phyloP scores from a whole-genome alignment of 129 eudicot species.

The Scalesia atractyloides region DNA sequence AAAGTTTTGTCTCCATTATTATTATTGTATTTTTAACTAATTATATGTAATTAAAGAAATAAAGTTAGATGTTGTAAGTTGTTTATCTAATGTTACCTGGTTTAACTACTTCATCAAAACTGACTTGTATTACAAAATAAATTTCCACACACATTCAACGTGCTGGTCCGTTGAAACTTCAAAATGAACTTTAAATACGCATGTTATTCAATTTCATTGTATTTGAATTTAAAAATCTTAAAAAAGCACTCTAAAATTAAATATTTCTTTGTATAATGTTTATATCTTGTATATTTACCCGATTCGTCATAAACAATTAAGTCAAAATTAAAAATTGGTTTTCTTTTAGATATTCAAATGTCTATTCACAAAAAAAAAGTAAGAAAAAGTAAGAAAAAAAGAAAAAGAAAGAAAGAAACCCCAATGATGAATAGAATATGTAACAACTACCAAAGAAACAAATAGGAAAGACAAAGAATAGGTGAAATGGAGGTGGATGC shows the following conservation, averaged over 20 bases:
- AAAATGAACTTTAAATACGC: not conserved
- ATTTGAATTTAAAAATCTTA: not conserved
- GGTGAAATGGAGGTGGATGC: slow-evolving; percentile 40
- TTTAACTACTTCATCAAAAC: no score
- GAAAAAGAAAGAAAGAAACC: not conserved
- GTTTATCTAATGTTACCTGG: no score
- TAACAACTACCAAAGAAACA: slow-evolving; percentile 22
- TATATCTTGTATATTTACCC: not conserved
- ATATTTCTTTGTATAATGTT: not conserved
- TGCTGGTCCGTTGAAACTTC: not conserved
- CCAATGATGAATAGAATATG: not conserved
- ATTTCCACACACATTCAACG: not conserved
- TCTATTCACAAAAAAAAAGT: not conserved
- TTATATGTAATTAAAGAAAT: no score
- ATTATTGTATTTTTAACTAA: no score
- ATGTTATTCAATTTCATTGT: not conserved
- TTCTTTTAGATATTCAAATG: not conserved
- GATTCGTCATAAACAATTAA: no score
- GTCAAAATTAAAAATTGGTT: no score
- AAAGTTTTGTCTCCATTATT: no score
- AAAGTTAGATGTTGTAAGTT: no score
- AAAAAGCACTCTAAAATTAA: not conserved
- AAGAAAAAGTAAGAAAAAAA: no score
- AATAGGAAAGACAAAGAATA: slow-evolving; percentile 34
- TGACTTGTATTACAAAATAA: not conserved